These are phyloP conservation scores for Chloromonas sp. DNA, from an alignment of 163 green algal genomes.

Conservation along the genomic window DNA sequence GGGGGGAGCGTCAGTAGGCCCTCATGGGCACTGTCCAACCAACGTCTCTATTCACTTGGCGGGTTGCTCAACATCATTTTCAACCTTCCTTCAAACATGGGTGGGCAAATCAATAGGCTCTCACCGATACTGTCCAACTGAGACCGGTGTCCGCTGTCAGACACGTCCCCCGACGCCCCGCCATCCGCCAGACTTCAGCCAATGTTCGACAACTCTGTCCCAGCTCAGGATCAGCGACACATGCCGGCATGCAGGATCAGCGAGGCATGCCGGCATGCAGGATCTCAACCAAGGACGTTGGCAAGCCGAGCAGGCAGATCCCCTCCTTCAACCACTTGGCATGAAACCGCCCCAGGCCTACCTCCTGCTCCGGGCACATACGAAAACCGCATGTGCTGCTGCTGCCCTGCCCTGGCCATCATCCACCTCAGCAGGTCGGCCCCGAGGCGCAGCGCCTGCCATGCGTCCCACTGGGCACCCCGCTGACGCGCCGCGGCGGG, in stretches of 20 bases:
- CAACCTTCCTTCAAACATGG: neutral
- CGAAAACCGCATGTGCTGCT: conserved; percentile 19
- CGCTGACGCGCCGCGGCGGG: conserved; percentile 11
- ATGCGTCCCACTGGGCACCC: conserved; percentile 22
- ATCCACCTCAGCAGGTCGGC: conserved; percentile 35
- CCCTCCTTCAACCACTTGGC: neutral
- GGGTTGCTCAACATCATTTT: neutral
- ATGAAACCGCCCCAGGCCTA: neutral
- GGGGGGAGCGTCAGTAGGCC: too few relatives aligned
- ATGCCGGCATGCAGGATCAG: too few relatives aligned
- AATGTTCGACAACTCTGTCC: too few relatives aligned
- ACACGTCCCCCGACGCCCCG: too few relatives aligned
- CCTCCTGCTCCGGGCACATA: conserved; percentile 5
- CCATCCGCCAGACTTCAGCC: too few relatives aligned
- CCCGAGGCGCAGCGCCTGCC: conserved; percentile 33
- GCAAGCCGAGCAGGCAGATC: neutral
- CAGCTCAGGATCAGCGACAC: too few relatives aligned
- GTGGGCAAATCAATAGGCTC: too few relatives aligned
- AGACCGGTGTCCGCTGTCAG: too few relatives aligned
- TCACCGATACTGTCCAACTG: too few relatives aligned
- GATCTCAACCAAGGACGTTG: neutral
- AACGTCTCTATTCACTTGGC: too few relatives aligned
- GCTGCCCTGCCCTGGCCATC: neutral
- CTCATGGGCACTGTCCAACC: too few relatives aligned
- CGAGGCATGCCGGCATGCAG: too few relatives aligned